These are phyloP conservation scores for Pseudogymnoascus sp. DNA, from an alignment of 2,329 filamentous ascomycete species.

Conservation along the genomic window DNA sequence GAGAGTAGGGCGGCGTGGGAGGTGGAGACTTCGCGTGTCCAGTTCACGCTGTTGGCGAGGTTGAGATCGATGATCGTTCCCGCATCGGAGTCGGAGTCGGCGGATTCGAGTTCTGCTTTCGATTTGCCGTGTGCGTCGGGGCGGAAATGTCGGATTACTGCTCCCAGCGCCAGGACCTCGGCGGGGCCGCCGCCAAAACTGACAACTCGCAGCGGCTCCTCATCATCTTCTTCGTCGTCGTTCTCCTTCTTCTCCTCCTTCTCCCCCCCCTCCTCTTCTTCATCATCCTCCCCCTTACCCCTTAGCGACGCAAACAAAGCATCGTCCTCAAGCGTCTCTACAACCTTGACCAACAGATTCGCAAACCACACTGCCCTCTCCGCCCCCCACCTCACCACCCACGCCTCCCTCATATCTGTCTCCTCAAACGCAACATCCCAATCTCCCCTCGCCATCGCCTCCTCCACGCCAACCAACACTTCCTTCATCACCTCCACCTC, in stretches of 20 bases:
- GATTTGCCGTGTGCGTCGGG: conserved; percentile 7
- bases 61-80: conserved; percentile 37
- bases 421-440: conserved; percentile 71
- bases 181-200: conserved; percentile 43
- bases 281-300: background rate
- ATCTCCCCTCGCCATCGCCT: conserved; percentile 75
- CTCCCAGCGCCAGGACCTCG: conserved; percentile 55
- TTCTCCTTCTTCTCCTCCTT: background rate
- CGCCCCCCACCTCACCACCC: conserved; percentile 85
- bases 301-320: background rate
- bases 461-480: conserved; percentile 73
- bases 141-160: conserved; percentile 36
- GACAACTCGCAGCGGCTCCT: conserved; percentile 11
- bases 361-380: conserved; percentile 67
- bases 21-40: conserved; percentile 53
- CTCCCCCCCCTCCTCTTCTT: background rate
- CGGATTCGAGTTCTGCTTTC: background rate
- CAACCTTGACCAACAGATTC: conserved; percentile 35
- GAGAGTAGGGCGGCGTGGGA: conserved; percentile 50
- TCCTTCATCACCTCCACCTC: conserved; percentile 38
- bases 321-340: background rate
- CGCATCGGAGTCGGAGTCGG: background rate
- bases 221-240: conserved; percentile 6
- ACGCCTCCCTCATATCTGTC: conserved; percentile 65
- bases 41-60: conserved; percentile 74